Base-by-base conservation (phyloP, 495 filamentous ascomycete species). In the Aspergillus ostianus region DNA sequence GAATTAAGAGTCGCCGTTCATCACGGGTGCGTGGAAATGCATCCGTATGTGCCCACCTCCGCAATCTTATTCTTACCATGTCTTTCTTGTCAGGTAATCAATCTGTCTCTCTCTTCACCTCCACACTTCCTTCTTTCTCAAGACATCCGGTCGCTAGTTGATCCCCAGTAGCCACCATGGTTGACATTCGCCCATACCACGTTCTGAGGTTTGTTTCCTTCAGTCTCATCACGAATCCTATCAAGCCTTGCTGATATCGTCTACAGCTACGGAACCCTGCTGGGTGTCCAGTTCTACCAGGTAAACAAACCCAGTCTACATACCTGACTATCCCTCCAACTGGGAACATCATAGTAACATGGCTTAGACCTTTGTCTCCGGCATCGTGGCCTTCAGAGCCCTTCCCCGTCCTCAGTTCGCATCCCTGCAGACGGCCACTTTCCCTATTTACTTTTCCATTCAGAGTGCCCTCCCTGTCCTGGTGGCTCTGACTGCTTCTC, bases 401-500 rank as follows among this genome's bases (percentile, higher is more conserved):
- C 85, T 97, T 51, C 80, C 90, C 10, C 86, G 90, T 10, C 85
- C 90, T 0, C 86, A 92, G 69, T 98, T 98, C 76, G 80, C 85
- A 6, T 78, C 83, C 41, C 80, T 98, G 26, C 93, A 96, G 75
- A 75, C 83, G 36, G 82, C 82, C 64, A 85, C 91, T 66, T 93
- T 95, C 75, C 93, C 93, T 21, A 73, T 88, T 64, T 98, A 93
- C 78, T 97, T 97, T 73, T 77, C 82, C 23, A 72, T 97, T 47
- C 93, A 97, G 77, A 84, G 89, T 4, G 80, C 82, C 6, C 77
- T 91, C 3, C 90, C 93, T 7, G 70, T 85, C 15, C 64, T 91
- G 19, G 76, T 97, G 9, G 87, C 88, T n/a, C 68, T 95, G 55
- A 97, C 93, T 36, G 93, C 88, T 67, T 90, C 90, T 47, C 80